Evolutionary conservation across 106 monocot genomes (phyloP), one percentile per base, ranked within the genome.

Genomic region (Platanthera zijinensis): DNA sequence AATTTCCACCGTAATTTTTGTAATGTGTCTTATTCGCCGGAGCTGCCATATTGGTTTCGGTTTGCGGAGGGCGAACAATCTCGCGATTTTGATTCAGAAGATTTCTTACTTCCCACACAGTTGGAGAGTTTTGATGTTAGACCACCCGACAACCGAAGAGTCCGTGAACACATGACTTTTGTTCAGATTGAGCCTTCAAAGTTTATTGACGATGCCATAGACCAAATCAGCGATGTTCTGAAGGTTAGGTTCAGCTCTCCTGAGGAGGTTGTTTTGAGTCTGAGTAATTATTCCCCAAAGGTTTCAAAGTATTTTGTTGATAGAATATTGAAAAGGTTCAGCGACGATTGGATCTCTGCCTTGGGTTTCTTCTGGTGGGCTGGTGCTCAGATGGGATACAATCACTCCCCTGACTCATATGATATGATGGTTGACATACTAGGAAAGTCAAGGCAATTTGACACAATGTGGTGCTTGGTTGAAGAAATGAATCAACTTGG

Each of bases 361-460:
- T 90, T 89, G 75, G 96, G 90, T 9, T 96, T 96, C 88, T 93
- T 96, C 81, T 84, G 84, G 78, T 96, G 96, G 96, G 90, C 84
- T 48, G 83, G 52, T 45, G 25, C 77, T 70, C 84, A 83, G 32
- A 32, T 46, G 18, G 75, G 75, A 19, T 90, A 86, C 22, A 76
- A 71, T 13, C 88, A 89, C 50, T 87, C 76, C 30, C 19, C 85
- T 4, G 87, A 89, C 18, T 83, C 87, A 11, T 96, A 87, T 78
- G 84, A 93, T 47, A 19, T 77, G 71, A 96, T 96, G 90, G 85
- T 96, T 12, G 96, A 96, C 75, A 87, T 93, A 59, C 70, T 96
- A 48, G 96, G 96, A 6, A 96, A 96, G 64, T 85, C 83, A 6
- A 96, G 86, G 76, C 80, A 89, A 56, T 96, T 96, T 66, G 85